Evolutionary conservation across 2,329 filamentous ascomycete genomes (phyloP).

Genomic region (Stenocarpella maydis): DNA sequence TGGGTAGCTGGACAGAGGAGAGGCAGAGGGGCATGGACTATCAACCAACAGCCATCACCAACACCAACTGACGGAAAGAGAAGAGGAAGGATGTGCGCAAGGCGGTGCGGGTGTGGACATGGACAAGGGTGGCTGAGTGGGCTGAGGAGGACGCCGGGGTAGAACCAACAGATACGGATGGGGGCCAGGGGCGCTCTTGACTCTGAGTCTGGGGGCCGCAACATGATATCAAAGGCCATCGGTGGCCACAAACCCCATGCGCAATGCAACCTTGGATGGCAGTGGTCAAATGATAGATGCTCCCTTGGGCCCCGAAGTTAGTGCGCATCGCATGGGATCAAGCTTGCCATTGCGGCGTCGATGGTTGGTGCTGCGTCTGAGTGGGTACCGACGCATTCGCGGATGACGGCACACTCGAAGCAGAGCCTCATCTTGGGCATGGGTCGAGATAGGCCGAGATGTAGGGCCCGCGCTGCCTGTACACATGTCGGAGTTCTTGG

Average conservation of each 20-base stretch:
- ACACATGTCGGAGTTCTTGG: neutral
- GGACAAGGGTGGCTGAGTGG: constrained; percentile 25
- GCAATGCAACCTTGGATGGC: constrained; percentile 1
- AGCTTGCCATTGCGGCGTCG: neutral
- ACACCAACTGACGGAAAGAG: constrained; percentile 11
- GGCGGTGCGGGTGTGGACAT: constrained; percentile 21
- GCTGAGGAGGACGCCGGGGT: constrained; percentile 25
- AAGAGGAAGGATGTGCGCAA: constrained; percentile 14
- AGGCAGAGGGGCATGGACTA: neutral
- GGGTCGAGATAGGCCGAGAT: neutral
- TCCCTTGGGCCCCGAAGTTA: neutral
- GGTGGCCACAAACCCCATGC: constrained; percentile 3
- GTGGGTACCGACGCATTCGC: neutral
- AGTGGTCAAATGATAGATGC: constrained; percentile 3
- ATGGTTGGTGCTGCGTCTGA: neutral
- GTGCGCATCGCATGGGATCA: neutral
- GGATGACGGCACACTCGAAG: constrained; percentile 12
- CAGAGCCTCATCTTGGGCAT: constrained; percentile 11
- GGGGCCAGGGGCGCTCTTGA: constrained; percentile 17
- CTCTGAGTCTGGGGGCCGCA: constrained; percentile 15
- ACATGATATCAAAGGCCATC: constrained; percentile 12
- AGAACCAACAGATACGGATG: constrained; percentile 21
- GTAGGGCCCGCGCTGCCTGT: neutral
- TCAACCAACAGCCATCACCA: constrained; percentile 26
- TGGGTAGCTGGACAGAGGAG: constrained; percentile 5